A percentile compares a stretch with the other conserved stretches of the same genome.
Conservation (phyloP, 2,329 filamentous ascomycete species). For the Lecanosticta acicola region DNA sequence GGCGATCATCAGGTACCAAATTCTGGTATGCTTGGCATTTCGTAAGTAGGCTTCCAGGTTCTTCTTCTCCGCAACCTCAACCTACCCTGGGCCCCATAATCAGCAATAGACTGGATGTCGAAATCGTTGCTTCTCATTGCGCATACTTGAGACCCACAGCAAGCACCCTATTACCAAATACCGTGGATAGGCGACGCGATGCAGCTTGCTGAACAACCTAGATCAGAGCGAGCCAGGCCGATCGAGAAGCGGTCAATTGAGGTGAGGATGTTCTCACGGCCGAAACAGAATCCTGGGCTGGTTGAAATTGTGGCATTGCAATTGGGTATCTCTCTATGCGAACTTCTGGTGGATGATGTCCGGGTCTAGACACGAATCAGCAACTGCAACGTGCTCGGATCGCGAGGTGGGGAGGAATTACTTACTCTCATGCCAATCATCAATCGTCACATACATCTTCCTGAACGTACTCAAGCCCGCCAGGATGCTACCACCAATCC, state of each 20-base stretch:
- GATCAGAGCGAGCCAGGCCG: neutral
- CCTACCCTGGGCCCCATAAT: neutral
- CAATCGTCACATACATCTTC: slow-evolving; percentile 99
- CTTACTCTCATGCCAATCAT: slow-evolving; percentile 92
- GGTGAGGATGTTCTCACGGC: neutral
- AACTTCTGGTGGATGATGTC: slow-evolving; percentile 99
- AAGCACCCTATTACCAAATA: slow-evolving; percentile 2
- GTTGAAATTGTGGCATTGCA: neutral
- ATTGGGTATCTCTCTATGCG: slow-evolving; percentile 50
- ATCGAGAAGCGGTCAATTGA: neutral
- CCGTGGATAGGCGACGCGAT: neutral
- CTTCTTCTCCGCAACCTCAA: neutral
- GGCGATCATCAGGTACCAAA: slow-evolving; percentile 2
- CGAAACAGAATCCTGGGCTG: neutral
- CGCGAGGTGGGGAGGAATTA: slow-evolving; percentile 11
- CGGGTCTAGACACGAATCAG: slow-evolving; percentile 57
- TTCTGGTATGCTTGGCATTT: slow-evolving; percentile 5
- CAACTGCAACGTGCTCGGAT: slow-evolving; percentile 7
- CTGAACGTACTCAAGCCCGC: slow-evolving; percentile 95
- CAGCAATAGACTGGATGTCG: neutral
- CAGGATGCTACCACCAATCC: slow-evolving; percentile 97
- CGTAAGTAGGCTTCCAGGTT: neutral
- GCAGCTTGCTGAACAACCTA: neutral
- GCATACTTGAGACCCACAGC: neutral
- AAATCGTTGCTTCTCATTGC: neutral